Evolutionary conservation across 2,329 filamentous ascomycete species (phyloP), one percentile per base, ranked within the genome.

Genomic region (Fusarium buxicola): DNA sequence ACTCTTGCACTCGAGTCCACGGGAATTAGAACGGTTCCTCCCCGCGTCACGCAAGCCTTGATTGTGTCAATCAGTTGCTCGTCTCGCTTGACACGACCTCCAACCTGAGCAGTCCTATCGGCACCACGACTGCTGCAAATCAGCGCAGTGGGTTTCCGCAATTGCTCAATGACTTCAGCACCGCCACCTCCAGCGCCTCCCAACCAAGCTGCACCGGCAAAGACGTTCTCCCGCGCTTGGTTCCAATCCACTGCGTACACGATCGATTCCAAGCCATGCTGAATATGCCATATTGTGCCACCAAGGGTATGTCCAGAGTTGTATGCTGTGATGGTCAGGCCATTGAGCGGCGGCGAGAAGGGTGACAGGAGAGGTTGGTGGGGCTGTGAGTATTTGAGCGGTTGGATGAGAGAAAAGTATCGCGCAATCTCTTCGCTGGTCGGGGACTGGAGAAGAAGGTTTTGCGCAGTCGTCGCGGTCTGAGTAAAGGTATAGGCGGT

Each of bases 171-270:
- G 16, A 99, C 92, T 73, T 97, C 93, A 8, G 92, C 90, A 16
- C 92, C 92, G 35, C 92, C 92, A 1, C 86, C 87, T 27, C 89
- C 91, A 18, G 89, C 89, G 7, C 92, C 92, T 40, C 92, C 92
- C 36, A 99, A 84, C 92, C 95, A 98, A 24, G 94, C 93, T 18
- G 95, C 95, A 62, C 94, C 94, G 0, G 94, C 89, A 58, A 97
- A 89, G 13, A 98, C 93, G 77, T 97, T 96, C 75, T 99, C 95
- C 68, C 92, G 88, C n/a, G 91, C 92, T 77, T 97, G 94, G 70
- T 97, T 97, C 95, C 95, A 99, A 73, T 98, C 94, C 15, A 97
- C 92, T 1, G 95, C 94, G 71, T 99, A 98, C 1, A 99, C 94
- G 36, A 99, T 94, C 1, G 94, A 97, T 75, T 99, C 95, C 73